Evolutionary conservation across 1,139 yeast species (phyloP).

Genomic region (Oligophagozyma castellii): DNA sequence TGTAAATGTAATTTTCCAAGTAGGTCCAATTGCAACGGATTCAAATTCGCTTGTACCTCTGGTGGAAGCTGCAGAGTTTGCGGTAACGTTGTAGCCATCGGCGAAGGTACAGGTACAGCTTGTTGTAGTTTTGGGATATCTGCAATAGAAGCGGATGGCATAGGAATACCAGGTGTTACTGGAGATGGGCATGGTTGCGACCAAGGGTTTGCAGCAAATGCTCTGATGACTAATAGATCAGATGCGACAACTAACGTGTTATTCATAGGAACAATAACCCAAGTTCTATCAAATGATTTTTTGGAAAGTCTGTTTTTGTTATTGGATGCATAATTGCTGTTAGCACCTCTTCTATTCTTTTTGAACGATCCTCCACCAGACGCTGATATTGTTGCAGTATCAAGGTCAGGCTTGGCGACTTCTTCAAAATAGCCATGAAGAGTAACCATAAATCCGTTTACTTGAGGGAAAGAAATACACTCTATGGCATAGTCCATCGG

Average conservation of each 20-base stretch:
- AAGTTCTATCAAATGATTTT: constrained; percentile 79
- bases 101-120: background rate
- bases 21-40: constrained; percentile 48
- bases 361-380: constrained; percentile 16
- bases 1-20: constrained; percentile 53
- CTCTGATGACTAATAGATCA: constrained; percentile 60
- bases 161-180: background rate
- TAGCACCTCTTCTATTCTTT: constrained; percentile 22
- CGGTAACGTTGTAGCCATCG: constrained; percentile 7
- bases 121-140: constrained; percentile 1
- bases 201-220: constrained; percentile 55
- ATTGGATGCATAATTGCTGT: constrained; percentile 8
- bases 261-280: constrained; percentile 61
- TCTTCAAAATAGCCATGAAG: constrained; percentile 83
- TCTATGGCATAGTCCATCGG: constrained; percentile 69
- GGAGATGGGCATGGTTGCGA: constrained; percentile 1
- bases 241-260: constrained; percentile 73
- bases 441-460: constrained; percentile 62
- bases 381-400: constrained; percentile 10
- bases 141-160: constrained; percentile 1
- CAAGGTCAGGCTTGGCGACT: constrained; percentile 36
- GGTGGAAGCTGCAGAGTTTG: constrained; percentile 27
- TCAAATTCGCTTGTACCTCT: constrained; percentile 40
- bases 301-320: constrained; percentile 34
- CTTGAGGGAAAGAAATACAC: constrained; percentile 54